phyloP scores from a whole-genome alignment of 441 rosid species.

The Syzygium malaccense region DNA sequence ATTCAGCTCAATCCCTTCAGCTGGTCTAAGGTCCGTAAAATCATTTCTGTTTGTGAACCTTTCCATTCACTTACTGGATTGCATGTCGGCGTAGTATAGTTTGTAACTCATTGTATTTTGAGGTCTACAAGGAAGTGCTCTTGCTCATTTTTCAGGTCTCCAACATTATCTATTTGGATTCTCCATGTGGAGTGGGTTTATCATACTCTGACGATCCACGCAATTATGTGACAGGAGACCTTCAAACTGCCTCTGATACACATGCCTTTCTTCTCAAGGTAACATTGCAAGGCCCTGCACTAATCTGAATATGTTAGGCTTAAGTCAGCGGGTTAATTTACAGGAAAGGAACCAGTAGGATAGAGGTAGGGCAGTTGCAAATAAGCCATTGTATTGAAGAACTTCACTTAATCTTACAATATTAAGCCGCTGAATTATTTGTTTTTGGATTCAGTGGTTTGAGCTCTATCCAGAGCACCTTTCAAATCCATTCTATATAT shows the following conservation, averaged over 20 bases:
- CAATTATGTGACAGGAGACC: background rate
- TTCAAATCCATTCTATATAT: background rate
- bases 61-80: background rate
- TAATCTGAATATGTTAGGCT: background rate
- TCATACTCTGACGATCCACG: background rate
- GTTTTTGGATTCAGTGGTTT: background rate
- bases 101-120: background rate
- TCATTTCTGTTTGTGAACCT: background rate
- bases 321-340: background rate
- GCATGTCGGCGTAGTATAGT: background rate
- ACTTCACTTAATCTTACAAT: background rate
- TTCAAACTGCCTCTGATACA: background rate
- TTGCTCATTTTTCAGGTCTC: background rate
- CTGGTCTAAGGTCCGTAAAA: background rate
- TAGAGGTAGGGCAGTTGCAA: background rate
- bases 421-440: background rate
- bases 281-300: background rate
- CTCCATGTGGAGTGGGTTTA: background rate
- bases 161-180: background rate
- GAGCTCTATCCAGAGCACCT: background rate
- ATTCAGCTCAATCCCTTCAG: background rate
- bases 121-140: background rate
- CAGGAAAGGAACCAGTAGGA: background rate
- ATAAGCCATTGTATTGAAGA: background rate
- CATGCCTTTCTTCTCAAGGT: background rate